Evolutionary conservation across 108 stramenopile species (phyloP), one percentile per base, ranked within the genome.

Genomic region (Asterionellopsis glacialis): DNA sequence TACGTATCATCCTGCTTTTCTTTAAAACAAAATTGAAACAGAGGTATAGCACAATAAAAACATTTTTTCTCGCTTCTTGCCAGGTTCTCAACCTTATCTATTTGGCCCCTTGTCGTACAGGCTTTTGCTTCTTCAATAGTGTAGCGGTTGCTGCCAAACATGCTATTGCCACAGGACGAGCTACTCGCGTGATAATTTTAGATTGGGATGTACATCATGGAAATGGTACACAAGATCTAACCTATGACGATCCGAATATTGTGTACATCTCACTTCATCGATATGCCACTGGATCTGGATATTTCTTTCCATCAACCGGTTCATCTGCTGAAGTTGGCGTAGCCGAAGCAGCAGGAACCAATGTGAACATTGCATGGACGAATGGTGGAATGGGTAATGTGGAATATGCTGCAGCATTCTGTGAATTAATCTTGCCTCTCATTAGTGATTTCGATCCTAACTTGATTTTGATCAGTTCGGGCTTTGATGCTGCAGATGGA

Each of bases 111-210:
- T 33, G 33, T 33, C 7, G 33, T 33, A 33, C 7, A 27, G 79
- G 80, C 33, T 81, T 77, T 61, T 81, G 80, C 55, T 81, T 75
- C 53, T 66, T 81, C 26, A 81, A 81, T 49, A 71, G 68, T 67
- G 76, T 73, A 16, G 80, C 80, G 1, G 58, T 57, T 41, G 73
- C 59, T n/a, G 47, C 49, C n/a, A 58, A 53, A 18, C 25, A 45
- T 42, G 65, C 27, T 43, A 22, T 22, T 56, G 49, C 22, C 28
- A 64, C 45, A 26, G 59, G 51, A 41, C 67, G 63, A 9, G 45
- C 25, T 19, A 9, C 16, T 13, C 16, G 47, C 18, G 67, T 79
- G 6, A 67, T 69, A 23, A 65, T 80, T 33, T 43, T 83, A 42
- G 82, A 83, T 45, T 64, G 73, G 22, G 82, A 83, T 50, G 66